Evolutionary conservation across 2,329 filamentous ascomycete genomes (phyloP), one percentile per base, ranked within the genome.

Genomic region (Venturia effusa): DNA sequence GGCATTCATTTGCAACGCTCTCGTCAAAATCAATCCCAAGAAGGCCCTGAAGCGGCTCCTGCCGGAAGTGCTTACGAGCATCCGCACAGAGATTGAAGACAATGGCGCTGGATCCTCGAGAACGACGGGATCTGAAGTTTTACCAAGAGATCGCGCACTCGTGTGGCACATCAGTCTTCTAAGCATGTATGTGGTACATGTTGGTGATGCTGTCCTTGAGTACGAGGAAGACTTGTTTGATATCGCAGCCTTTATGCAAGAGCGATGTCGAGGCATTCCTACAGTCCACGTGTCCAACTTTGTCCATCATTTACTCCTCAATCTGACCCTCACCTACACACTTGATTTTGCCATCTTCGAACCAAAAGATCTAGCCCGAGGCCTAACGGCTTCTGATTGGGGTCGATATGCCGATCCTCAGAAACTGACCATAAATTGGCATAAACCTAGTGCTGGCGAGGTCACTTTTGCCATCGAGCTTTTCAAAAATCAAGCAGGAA

Each of bases 151-250:
- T 73, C 84, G 94, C 63, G 94, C 90, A 4, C 79, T 99, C 19
- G 92, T 99, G 0, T 99, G 95, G 95, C 90, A 97, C 72, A 85
- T 97, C 66, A 96, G 91, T 75, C 92, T 99, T 80, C 83, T 99
- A 5, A 96, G 92, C 72, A 99, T 99, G 93, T 94, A 91, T 66
- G 91, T 97, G 27, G 94, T 99, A 3, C 94, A 99, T 71, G 92
- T 99, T 57, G 94, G 94, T 40, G 86, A 88, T 68, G 90, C 94
- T 68, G 90, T 97, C 17, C 81, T 99, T 66, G 88, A 88, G 66
- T 95, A 96, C 80, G 91, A 92, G 75, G 81, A 90, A 61, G 89
- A 97, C 61, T 83, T 99, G 1, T 90, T 96, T 67, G 89, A 91
- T 66, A 93, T 99, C 73, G 92, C 93, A 15, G 82, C 89, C 63